Percentiles rank a stretch among this genome's conserved stretches.
Conservation (phyloP, 352 stramenopile species). For the Phytophthora sp. region DNA sequence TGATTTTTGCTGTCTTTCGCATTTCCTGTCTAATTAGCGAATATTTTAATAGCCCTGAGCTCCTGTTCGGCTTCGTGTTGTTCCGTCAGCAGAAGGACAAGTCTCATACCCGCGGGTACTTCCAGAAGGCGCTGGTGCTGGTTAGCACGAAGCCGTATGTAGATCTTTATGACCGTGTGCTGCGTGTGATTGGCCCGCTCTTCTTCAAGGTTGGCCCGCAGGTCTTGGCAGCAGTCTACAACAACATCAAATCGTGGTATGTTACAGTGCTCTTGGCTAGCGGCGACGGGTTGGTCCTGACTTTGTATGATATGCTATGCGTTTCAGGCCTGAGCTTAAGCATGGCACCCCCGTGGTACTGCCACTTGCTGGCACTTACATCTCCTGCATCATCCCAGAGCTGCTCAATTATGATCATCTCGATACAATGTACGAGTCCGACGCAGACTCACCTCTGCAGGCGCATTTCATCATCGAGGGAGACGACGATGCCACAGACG, state of each 20-base stretch:
- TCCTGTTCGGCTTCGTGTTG: conserved; percentile 85
- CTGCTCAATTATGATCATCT: conserved; percentile 62
- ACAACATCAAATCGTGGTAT: conserved; percentile 77
- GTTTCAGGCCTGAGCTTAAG: conserved; percentile 55
- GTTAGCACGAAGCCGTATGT: conserved; percentile 74
- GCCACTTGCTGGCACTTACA: conserved; percentile 76
- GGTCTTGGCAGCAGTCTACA: conserved; percentile 73
- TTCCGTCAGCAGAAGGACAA: conserved; percentile 85
- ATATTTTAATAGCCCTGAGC: conserved; percentile 36
- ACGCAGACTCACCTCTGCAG: conserved; percentile 43
- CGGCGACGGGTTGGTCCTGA: conserved; percentile 2
- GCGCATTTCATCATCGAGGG: conserved; percentile 67
- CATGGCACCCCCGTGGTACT: conserved; percentile 57
- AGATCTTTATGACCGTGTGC: conserved; percentile 78
- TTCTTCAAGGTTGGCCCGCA: conserved; percentile 80
- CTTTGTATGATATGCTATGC: neutral
- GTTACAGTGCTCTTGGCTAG: neutral
- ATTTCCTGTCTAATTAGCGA: conserved; percentile 13
- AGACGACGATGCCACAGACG: conserved; percentile 45
- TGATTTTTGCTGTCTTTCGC: neutral
- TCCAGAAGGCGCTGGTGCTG: conserved; percentile 87
- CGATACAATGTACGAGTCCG: conserved; percentile 42
- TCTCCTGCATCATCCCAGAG: conserved; percentile 76
- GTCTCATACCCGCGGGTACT: conserved; percentile 73
- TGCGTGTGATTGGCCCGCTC: conserved; percentile 72